Base-by-base conservation (phyloP, 805 yeast species). In the Sugiyamaella boreocaroliniensis region DNA sequence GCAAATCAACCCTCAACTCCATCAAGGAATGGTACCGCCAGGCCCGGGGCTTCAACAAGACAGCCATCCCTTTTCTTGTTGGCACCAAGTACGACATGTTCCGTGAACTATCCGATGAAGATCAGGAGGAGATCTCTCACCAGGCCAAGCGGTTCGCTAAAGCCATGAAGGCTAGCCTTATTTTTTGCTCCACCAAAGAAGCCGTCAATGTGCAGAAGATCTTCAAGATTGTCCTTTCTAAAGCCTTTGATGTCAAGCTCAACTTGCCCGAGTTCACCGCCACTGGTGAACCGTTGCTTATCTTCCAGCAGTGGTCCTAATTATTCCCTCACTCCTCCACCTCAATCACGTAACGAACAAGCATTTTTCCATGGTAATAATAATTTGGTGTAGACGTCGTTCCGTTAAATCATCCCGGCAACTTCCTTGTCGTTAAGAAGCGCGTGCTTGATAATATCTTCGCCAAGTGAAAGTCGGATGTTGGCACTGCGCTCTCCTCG, bases 61-160 rank as follows among this genome's bases (percentile, higher is more conserved):
- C 90, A 0, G 97, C 97, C 8, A 85, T 92, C 46, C 96, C 97
- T 2, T 80, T 92, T 54, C 73, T 92, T 45, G 85, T 92, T 1
- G 99, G 99, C 2, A 92, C 99, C 1, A 92, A 92, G 66, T 92
- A 86, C 68, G 99, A 92, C 66, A 71, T 82, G 57, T 90, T 92
- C 67, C 82, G 87, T 29, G 89, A 86, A 58, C 70, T 88, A 67
- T 80, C 90, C 46, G 80, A 77, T 40, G 85, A 80, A 52, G 95
- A 90, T 62, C 97, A 92, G 65, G 78, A 81, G 51, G 93, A 87
- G 63, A 79, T 92, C 49, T 87, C 96, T 5, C 80, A 78, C 55
- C 88, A 84, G 65, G 90, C 96, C 14, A 81, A 85, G 68, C 80
- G 82, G 64, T 90, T 85, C 66, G 96, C 97, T 12, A 78, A 75